Percentiles rank a stretch among this genome's conserved stretches.
These are phyloP conservation scores for Hypoxylon fuscum DNA, from an alignment of 495 filamentous ascomycete genomes.

Conservation along the genomic window DNA sequence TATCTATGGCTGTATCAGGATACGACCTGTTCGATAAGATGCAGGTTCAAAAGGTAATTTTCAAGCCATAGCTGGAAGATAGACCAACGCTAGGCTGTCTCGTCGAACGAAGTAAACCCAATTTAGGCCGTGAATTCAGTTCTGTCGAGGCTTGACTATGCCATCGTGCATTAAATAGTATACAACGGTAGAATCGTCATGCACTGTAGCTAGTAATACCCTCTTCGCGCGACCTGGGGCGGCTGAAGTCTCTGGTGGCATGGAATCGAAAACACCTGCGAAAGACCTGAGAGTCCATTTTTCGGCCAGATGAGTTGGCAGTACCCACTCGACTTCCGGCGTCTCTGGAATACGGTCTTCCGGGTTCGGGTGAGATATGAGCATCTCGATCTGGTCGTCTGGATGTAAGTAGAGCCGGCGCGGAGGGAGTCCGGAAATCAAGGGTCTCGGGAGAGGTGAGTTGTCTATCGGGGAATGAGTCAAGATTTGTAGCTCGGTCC, in stretches of 20 bases:
- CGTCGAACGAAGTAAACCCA: neutral
- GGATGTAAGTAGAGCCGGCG: constrained; percentile 89
- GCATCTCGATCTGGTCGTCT: constrained; percentile 84
- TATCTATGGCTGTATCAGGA: constrained; percentile 82
- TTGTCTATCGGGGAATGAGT: constrained; percentile 55
- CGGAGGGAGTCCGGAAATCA: constrained; percentile 90
- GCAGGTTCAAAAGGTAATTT: constrained; percentile 89
- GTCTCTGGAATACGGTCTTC: constrained; percentile 53
- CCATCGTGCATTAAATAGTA: constrained; percentile 97
- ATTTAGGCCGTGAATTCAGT: constrained; percentile 60
- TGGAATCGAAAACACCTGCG: constrained; percentile 80
- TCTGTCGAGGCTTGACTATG: constrained; percentile 94
- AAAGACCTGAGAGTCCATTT: constrained; percentile 81
- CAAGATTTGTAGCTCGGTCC: constrained; percentile 75
- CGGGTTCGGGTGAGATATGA: constrained; percentile 63
- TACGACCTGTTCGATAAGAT: constrained; percentile 93
- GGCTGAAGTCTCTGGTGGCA: constrained; percentile 61
- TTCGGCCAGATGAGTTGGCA: constrained; percentile 84
- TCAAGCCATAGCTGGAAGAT: constrained; percentile 47
- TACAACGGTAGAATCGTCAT: constrained; percentile 90
- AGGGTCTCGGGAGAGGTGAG: constrained; percentile 60
- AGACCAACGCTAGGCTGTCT: neutral
- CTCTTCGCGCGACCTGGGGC: constrained; percentile 68
- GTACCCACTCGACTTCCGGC: constrained; percentile 80
- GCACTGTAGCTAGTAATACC: constrained; percentile 80